Evolutionary conservation across 257 asterid species (phyloP).

Genomic region (Prunella vulgaris): DNA sequence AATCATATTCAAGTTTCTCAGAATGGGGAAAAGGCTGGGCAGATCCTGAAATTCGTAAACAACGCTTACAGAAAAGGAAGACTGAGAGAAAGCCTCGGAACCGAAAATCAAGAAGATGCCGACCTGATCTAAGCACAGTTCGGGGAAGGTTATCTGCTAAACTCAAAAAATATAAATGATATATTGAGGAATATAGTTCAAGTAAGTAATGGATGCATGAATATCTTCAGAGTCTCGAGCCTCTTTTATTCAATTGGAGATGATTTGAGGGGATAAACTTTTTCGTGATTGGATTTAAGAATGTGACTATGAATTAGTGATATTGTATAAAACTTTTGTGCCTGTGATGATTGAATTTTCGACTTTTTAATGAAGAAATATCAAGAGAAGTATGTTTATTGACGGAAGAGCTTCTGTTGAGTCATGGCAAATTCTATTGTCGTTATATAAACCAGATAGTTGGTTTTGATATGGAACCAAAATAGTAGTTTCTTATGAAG

Average conservation of each 20-base stretch:
- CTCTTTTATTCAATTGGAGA: too few species aligned
- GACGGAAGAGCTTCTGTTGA: not conserved
- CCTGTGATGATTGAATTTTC: not conserved
- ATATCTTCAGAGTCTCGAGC: too few species aligned
- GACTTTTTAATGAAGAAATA: not conserved
- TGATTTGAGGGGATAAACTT: too few species aligned
- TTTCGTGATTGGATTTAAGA: not conserved
- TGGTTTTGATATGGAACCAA: too few species aligned
- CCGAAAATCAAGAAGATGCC: conserved; percentile 28
- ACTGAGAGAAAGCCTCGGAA: conserved; percentile 34
- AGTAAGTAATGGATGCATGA: too few species aligned
- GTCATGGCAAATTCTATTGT: not conserved
- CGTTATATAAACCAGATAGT: too few species aligned
- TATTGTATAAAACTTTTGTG: too few species aligned
- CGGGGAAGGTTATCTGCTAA: conserved; percentile 69
- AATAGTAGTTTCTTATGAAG: too few species aligned
- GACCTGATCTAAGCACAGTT: conserved; percentile 43
- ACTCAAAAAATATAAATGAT: conserved; percentile 34
- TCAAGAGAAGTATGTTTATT: not conserved
- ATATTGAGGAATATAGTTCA: not conserved
- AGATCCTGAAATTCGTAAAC: conserved; percentile 73
- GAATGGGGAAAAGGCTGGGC: conserved; percentile 93
- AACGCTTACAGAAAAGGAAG: conserved; percentile 43
- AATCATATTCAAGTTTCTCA: conserved; percentile 55
- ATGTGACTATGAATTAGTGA: not conserved